Percentiles rank a stretch among this genome's conserved stretches.
Conservation (phyloP, 2,329 filamentous ascomycete species). For the Aspergillus fructus region DNA sequence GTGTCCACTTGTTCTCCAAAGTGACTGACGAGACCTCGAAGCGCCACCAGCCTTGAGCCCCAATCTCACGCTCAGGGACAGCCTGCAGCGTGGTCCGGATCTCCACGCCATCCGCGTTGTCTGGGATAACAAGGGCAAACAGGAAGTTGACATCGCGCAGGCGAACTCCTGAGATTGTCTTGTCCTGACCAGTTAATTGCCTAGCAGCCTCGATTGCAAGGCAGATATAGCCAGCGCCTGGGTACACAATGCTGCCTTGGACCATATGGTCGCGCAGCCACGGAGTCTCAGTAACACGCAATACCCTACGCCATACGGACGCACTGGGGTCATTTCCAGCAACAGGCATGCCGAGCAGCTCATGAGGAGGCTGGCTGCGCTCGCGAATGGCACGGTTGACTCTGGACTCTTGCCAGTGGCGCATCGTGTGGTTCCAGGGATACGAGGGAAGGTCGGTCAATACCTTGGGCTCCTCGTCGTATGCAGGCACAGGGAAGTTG, state of each 20-base stretch:
- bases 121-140: neutral
- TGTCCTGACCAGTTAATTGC: too few relatives aligned
- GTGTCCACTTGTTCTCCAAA: neutral
- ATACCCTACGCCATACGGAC: constrained; percentile 28
- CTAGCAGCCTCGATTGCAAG: constrained; percentile 26
- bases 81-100: neutral
- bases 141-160: neutral
- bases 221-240: constrained; percentile 25
- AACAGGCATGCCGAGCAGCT: constrained; percentile 16
- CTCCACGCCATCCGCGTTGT: neutral
- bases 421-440: constrained; percentile 15
- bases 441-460: constrained; percentile 15
- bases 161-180: neutral
- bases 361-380: constrained; percentile 10
- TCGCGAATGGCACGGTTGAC: constrained; percentile 10
- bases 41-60: neutral
- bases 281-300: constrained; percentile 25
- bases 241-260: constrained; percentile 30
- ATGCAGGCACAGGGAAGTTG: neutral
- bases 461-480: too few relatives aligned
- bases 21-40: neutral
- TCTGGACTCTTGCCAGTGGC: constrained; percentile 15
- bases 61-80: neutral
- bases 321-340: constrained; percentile 9
- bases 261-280: constrained; percentile 36